These are phyloP conservation scores for Cryptosporidium muris DNA, from an alignment of 169 alveolate species.

Conservation along the genomic window DNA sequence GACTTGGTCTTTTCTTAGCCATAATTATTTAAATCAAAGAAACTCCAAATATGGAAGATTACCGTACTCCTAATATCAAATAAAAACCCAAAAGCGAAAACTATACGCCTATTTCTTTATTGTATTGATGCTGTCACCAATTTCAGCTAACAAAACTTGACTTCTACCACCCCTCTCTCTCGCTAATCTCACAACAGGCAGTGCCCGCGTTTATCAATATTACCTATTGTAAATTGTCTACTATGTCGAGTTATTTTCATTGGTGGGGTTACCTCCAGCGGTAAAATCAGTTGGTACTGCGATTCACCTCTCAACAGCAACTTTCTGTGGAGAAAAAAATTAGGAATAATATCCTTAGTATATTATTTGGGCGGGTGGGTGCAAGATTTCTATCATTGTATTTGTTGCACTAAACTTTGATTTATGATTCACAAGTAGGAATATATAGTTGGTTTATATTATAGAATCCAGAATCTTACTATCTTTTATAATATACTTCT, in stretches of 20 bases:
- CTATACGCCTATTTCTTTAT: constrained; percentile 9
- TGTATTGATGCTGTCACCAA: constrained; percentile 14
- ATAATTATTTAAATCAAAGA: background rate
- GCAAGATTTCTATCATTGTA: too few species aligned
- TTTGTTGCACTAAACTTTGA: too few species aligned
- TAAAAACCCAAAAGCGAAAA: constrained; percentile 5
- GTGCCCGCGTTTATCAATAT: constrained; percentile 44
- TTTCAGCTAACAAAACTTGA: background rate
- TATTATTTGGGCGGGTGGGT: too few species aligned
- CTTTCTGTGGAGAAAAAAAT: too few species aligned
- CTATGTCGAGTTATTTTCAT: constrained; percentile 67
- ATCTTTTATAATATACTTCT: too few species aligned
- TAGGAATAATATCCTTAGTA: too few species aligned
- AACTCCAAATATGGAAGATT: background rate
- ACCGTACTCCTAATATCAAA: constrained; percentile 11
- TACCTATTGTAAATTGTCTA: constrained; percentile 68
- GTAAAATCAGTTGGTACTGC: background rate
- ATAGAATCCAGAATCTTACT: too few species aligned
- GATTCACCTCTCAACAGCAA: too few species aligned
- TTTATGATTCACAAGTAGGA: too few species aligned
- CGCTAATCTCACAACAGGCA: constrained; percentile 33
- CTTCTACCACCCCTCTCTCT: constrained; percentile 57
- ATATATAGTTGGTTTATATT: too few species aligned
- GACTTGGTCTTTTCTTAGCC: constrained; percentile 69
- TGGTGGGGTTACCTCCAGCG: constrained; percentile 39